Evolutionary conservation across 2,329 filamentous ascomycete species (phyloP).

Genomic region (Exophiala phaeomuriformis): DNA sequence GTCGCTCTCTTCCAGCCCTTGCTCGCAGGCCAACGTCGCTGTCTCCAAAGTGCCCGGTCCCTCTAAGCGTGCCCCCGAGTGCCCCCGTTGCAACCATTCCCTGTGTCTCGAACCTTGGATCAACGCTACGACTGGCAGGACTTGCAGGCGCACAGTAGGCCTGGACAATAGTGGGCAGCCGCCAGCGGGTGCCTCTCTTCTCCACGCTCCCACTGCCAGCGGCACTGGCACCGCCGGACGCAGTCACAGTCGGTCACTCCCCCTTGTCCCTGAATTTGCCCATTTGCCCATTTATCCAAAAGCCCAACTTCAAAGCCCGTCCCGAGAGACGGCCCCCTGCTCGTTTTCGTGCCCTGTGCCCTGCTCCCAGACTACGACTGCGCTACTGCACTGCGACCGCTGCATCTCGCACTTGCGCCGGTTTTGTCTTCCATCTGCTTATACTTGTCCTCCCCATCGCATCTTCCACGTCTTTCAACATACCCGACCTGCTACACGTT

Average conservation of each 20-base stretch:
- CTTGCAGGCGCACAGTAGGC: neutral
- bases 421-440: conserved; percentile 2
- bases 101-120: conserved; percentile 16
- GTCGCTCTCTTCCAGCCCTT: neutral
- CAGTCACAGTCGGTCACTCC: neutral
- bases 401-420: neutral
- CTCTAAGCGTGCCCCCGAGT: neutral
- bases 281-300: neutral
- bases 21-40: neutral
- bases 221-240: neutral
- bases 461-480: conserved; percentile 10
- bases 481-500: conserved; percentile 5
- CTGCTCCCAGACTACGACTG: conserved; percentile 3
- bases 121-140: neutral
- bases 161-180: neutral
- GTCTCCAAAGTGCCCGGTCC: conserved; percentile 6
- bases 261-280: conserved; percentile 6
- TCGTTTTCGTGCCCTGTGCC: conserved; percentile 14
- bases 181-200: neutral
- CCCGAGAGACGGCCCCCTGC: conserved; percentile 4
- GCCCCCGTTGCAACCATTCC: conserved; percentile 3
- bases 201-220: neutral
- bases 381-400: neutral
- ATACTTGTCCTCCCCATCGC: conserved; percentile 18
- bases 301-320: conserved; percentile 3